Evolutionary conservation across 139 green algal genomes (phyloP), one percentile per base, ranked within the genome.

Genomic region (Edaphochlamys debaryana): DNA sequence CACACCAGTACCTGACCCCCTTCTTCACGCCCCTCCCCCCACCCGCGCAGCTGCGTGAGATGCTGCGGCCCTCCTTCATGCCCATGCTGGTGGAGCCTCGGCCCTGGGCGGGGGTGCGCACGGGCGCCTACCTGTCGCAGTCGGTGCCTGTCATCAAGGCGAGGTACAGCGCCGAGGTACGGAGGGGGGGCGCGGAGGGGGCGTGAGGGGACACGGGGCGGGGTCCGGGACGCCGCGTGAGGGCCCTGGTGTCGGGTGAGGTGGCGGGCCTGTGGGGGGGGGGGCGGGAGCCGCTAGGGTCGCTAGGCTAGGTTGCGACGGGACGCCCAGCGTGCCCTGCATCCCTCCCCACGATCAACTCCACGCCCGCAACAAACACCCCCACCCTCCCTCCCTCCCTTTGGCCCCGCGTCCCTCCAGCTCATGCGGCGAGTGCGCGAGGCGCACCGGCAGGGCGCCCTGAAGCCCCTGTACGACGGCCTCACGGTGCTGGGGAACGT

Each of bases 11-110:
- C n/a, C n/a, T n/a, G n/a, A n/a, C n/a, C n/a, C n/a, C 32, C 30
- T 52, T 36, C 38, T 29, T 50, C 50, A 8, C 52, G 4, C 20
- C 52, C 25, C 36, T n/a, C 42, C 69, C 42, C 41, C 27, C 42
- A 2, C 23, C 69, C 41, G 15, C 41, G 2, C 50, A 84, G 78
- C 66, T 84, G 15, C 66, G 36, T 15, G 50, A 37, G 8, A 25
- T 84, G 48, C 66, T 84, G 37, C 48, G 25, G 27, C 78, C 78
- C 6, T 36, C 36, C 29, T 25, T 70, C 2, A 67, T 69, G 85
- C 95, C 95, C 36, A 98, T 97, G 94, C 52, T 98, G 62, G 79
- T 98, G 7, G 91, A 90, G 42, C 94, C 95, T 8, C 82, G 89
- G 48, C 93, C 93, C 27, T 98, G 95, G 95, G 81, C 41, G 1